Percentiles rank a stretch among this genome's conserved stretches.
phyloP scores from a whole-genome alignment of 495 filamentous ascomycete species.

The Durotheca rogersii region DNA sequence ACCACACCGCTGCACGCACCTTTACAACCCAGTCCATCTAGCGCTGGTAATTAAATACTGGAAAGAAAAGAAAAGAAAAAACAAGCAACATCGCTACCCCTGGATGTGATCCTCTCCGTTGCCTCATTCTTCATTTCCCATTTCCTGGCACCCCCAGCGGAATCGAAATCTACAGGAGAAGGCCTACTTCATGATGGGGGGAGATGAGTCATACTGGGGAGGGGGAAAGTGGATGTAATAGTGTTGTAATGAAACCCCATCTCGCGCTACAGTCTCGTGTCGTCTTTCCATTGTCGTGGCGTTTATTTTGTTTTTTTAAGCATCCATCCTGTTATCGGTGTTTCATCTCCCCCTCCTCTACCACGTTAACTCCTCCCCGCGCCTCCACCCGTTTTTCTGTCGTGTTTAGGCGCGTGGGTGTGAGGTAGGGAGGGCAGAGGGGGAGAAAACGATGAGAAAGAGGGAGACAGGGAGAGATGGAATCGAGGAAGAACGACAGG shows the following conservation, averaged over 20 bases:
- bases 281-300: too few species aligned
- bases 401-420: too few species aligned
- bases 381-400: too few species aligned
- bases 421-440: too few species aligned
- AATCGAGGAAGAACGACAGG: not conserved
- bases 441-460: not conserved
- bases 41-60: slow-evolving; percentile 1
- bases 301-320: slow-evolving; percentile 16
- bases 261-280: too few species aligned
- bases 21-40: not conserved
- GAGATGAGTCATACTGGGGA: not conserved
- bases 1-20: slow-evolving; percentile 1
- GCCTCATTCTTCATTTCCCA: not conserved
- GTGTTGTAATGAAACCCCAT: not conserved
- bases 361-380: too few species aligned
- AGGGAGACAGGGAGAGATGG: not conserved
- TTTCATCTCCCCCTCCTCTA: too few species aligned
- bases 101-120: slow-evolving; percentile 14
- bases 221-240: not conserved
- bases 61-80: not conserved
- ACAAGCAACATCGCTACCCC: slow-evolving; percentile 1
- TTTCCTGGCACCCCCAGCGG: not conserved
- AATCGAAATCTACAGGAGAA: too few species aligned
- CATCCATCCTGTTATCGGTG: too few species aligned
- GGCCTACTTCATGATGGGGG: too few species aligned